Evolutionary conservation across 768 basidiomycete genomes (phyloP), one percentile per base, ranked within the genome.

Genomic region (Phallus indusiatus): DNA sequence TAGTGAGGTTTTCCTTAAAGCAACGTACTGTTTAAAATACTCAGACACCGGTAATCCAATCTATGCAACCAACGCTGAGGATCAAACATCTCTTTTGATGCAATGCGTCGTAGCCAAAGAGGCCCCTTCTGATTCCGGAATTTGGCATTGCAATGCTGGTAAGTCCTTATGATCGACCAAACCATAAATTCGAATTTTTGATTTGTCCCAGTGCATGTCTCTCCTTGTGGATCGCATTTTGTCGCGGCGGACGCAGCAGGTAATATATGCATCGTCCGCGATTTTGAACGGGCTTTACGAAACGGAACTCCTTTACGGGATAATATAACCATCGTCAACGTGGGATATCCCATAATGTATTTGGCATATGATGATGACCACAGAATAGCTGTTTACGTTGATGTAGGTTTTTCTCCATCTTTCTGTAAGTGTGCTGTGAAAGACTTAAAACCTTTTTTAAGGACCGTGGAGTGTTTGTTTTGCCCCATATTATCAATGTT

Each of bases 191-290:
- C 28, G n/a, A 21, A 33, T 20, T 35, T 28, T 51, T 22, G 16
- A n/a, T 22, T 7, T 18, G 11, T 5, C 10, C 16, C 60, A 71
- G 74, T 70, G 1, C 75, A 76, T 58, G 73, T 74, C 0, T 75
- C 74, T 5, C 66, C 68, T 1, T 66, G 69, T 49, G 75, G 74
- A 9, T 69, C 63, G 18, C 68, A 74, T 58, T 58, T 76, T 42
- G 73, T 66, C 11, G 62, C 69, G 1, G 62, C 73, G 51, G 47
- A 53, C 61, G 18, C 60, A 35, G 48, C 59, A 63, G 58, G 62
- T 24, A 59, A 67, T 9, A 17, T 75, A 17, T 33, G 72, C 34
- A 57, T 75, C 49, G 61, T 75, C 22, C 65, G 65, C n/a, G 69
- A 75, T 62, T 74, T 75, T 59, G 62, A 66, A 50, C 67, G 69